Evolutionary conservation across 306 rosid species (phyloP), one percentile per base, ranked within the genome.

Genomic region (Acacia crassicarpa): DNA sequence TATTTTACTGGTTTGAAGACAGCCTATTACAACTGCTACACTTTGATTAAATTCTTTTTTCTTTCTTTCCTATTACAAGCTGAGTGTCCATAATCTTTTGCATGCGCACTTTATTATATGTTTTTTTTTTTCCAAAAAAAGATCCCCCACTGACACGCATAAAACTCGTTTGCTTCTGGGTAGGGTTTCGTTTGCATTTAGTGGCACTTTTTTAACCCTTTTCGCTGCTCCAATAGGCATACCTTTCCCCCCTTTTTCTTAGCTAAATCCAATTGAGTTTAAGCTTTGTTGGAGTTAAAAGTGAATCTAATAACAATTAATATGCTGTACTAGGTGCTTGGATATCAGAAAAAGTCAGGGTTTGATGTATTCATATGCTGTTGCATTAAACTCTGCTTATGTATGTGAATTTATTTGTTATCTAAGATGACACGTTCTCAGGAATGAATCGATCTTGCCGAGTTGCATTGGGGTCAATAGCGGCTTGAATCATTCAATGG

Each of bases 1-100:
- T 84, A 67, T 69, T 65, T 76, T 69, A 45, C 75, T 74, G 41
- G 67, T 83, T 74, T 75, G 72, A 79, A 49, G 67, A 74, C 83
- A 67, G 56, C 38, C 9, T 77, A 62, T 6, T 81, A 81, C 77
- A 81, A 41, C 58, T 83, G 80, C 82, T 73, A 62, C 78, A 22
- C 70, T 66, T 80, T 20, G 51, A 46, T 69, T 61, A 27, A 63
- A 85, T 79, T 73, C 74, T 27, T 78, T 81, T 25, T 75, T 80
- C 71, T 49, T 72, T 67, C 73, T 81, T 83, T 62, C 16, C 67
- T 30, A 1, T 30, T 30, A 30, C 32, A 30, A 30, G 32, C 32
- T 30, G 32, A 30, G 32, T 30, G 32, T 30, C 32, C 32, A 30
- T 73, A 45, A 58, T 67, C 78, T 79, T 75, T 49, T 45, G 9